Evolutionary conservation across 2,329 filamentous ascomycete species (phyloP).

Genomic region (Colletotrichum paranaense): DNA sequence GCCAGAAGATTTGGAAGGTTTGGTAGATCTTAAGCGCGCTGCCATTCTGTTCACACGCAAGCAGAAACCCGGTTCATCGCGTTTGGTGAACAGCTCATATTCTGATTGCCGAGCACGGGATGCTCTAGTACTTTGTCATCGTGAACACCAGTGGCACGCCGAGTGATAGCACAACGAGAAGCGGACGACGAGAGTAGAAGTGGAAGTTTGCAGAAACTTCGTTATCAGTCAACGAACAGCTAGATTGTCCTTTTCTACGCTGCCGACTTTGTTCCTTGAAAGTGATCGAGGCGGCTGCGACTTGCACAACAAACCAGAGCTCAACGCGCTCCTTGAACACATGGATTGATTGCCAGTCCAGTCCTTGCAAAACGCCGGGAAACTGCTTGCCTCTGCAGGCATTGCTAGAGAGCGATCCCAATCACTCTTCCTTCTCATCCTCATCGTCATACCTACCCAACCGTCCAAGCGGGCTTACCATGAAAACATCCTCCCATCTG

Average conservation of each 20-base stretch:
- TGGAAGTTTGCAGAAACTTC: not conserved
- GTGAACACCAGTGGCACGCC: not conserved
- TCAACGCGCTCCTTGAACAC: not conserved
- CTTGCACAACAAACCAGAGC: not conserved
- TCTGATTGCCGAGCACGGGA: not conserved
- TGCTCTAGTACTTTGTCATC: not conserved
- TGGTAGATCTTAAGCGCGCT: not conserved
- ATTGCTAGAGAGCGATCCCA: not conserved
- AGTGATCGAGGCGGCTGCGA: not conserved
- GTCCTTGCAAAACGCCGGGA: not conserved
- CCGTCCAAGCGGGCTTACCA: constrained; percentile 29
- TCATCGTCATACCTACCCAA: constrained; percentile 25
- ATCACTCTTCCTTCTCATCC: constrained; percentile 23
- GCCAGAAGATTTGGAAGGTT: no score
- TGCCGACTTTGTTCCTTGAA: not conserved
- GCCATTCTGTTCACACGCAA: not conserved
- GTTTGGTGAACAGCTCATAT: not conserved
- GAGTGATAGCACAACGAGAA: not conserved
- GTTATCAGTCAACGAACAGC: not conserved
- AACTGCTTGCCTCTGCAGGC: not conserved
- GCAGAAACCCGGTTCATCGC: not conserved
- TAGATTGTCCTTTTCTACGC: not conserved
- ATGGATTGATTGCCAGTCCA: not conserved
- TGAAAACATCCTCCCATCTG: constrained; percentile 32
- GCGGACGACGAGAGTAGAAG: not conserved